A percentile compares a stretch with the other conserved stretches of the same genome.
Conservation (phyloP, 106 monocot genomes). For the Platanthera guangdongensis region DNA sequence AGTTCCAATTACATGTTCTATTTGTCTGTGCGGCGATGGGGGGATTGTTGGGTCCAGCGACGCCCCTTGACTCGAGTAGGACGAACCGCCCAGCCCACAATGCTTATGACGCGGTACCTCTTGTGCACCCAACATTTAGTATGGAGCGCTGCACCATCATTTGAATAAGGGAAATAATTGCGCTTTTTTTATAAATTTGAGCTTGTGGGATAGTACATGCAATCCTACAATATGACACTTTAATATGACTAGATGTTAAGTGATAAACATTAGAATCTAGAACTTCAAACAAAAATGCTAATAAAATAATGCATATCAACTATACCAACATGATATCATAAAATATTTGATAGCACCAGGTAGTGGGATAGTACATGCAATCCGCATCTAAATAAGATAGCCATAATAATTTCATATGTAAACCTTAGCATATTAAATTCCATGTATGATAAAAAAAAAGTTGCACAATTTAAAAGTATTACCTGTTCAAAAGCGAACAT, state of each 20-base stretch:
- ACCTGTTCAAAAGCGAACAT: constrained; percentile 99
- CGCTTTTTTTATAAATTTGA: too few species aligned
- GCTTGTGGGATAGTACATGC: too few species aligned
- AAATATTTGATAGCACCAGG: not conserved
- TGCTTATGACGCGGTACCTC: too few species aligned
- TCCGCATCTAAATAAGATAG: not conserved
- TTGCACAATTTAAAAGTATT: constrained; percentile 2
- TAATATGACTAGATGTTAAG: not conserved
- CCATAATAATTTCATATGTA: not conserved
- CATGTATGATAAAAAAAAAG: not conserved
- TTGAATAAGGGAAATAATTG: too few species aligned
- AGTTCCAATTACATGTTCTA: too few species aligned
- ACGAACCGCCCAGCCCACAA: too few species aligned
- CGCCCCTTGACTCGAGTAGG: too few species aligned
- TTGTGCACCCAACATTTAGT: too few species aligned
- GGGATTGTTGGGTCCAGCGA: too few species aligned
- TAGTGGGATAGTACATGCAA: not conserved
- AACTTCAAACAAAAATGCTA: not conserved
- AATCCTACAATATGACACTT: too few species aligned
- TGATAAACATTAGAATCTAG: not conserved
- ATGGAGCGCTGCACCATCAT: too few species aligned
- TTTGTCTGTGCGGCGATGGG: too few species aligned
- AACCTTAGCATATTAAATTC: not conserved
- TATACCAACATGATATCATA: not conserved
- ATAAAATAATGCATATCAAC: not conserved